These are phyloP conservation scores for Xerocomus cyaneibrunnescens DNA, from an alignment of 1,284 basidiomycete genomes.

Conservation along the genomic window DNA sequence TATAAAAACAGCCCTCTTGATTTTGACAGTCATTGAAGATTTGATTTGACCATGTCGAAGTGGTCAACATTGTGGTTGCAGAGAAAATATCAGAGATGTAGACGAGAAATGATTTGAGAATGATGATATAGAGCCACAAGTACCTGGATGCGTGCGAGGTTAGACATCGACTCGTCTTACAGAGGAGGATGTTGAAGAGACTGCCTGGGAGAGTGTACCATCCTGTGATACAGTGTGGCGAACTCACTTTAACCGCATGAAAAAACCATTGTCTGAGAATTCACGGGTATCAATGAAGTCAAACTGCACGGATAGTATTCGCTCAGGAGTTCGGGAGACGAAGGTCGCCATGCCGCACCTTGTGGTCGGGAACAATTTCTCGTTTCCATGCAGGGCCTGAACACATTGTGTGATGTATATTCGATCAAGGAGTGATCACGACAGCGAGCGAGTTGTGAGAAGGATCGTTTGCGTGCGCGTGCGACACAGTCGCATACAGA, in stretches of 20 bases:
- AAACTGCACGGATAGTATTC: slow-evolving; percentile 57
- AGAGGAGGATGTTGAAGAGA: not conserved
- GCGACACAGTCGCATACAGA: slow-evolving; percentile 68
- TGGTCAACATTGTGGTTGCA: slow-evolving; percentile 94
- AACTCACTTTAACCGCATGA: slow-evolving; percentile 82
- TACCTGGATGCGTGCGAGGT: slow-evolving; percentile 57
- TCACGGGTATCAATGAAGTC: slow-evolving; percentile 95
- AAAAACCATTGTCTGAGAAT: slow-evolving; percentile 85
- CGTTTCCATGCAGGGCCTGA: slow-evolving; percentile 88
- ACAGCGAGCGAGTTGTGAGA: slow-evolving; percentile 30
- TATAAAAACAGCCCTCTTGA: slow-evolving; percentile 73
- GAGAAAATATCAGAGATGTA: slow-evolving; percentile 98
- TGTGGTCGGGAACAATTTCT: slow-evolving; percentile 97
- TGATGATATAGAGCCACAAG: slow-evolving; percentile 85
- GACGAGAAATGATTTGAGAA: slow-evolving; percentile 94
- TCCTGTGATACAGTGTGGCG: not conserved
- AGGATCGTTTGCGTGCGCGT: slow-evolving; percentile 33
- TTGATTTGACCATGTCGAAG: slow-evolving; percentile 85
- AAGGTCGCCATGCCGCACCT: slow-evolving; percentile 52
- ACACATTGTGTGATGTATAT: slow-evolving; percentile 54
- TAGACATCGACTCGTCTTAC: slow-evolving; percentile 1
- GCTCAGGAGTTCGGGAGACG: not conserved
- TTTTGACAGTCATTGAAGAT: slow-evolving; percentile 76
- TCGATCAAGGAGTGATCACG: slow-evolving; percentile 27
- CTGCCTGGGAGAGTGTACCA: not conserved